Base-by-base conservation (phyloP, 2,329 filamentous ascomycete species). In the Cordyceps fumosorosea region DNA sequence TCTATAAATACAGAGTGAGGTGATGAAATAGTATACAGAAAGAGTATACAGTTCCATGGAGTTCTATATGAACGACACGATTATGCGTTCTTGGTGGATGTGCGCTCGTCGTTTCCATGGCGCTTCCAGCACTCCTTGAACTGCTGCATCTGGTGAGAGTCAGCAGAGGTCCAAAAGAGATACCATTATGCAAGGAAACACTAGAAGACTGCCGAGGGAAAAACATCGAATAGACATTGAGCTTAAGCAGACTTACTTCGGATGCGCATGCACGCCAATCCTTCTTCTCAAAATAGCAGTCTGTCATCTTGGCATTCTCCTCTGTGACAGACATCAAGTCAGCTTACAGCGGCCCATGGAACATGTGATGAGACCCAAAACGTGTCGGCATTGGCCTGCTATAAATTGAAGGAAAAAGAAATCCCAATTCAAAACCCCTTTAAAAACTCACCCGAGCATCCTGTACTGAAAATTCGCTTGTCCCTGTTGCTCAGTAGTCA, bases 401-500 rank as follows among this genome's bases (percentile, higher is more conserved):
- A 14, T 1, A 18, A 11, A 18, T 4, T 11, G 12, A n/a, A 20
- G 16, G 8, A 37, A 16, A 11, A 10, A 8, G 45, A 7, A 34
- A 56, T 3, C 18, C 8, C 34, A 44, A 16, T 32, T 32, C 24
- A 7, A 29, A 40, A 42, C 6, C 5, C 12, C 7, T 37, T 54
- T 1, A 14, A 34, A 20, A 14, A 56, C 78, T 72, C 78, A 96
- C 93, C 88, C 76, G 92, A 85, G 72, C 93, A 98, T 63, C 93
- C 95, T 3, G 93, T 98, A 80, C 91, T 96, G 80, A 91, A 96
- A 75, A 98, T 98, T 72, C 95, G 84, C 83, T 96, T 93, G 80
- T 98, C 93, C 93, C 93, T 98, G 73, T 63, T 44, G 45, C 37
- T 7, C 45, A 5, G 45, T 26, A n/a, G 56, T 29, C 29, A 29